Conservation (phyloP, 2,329 filamentous ascomycete species). For the Talaromyces funiculosus region DNA sequence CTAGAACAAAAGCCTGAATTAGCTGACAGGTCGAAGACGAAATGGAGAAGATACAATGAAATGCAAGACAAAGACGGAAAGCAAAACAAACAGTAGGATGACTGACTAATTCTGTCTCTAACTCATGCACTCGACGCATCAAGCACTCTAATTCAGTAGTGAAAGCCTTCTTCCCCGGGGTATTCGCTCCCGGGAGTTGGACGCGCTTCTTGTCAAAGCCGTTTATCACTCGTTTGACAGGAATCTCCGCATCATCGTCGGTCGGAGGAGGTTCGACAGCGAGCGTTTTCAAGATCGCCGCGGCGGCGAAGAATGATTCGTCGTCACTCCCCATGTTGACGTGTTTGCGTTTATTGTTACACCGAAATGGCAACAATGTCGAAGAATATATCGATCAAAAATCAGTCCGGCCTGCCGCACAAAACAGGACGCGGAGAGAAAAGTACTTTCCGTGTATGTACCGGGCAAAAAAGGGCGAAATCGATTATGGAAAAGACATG, state of each 20-base stretch:
- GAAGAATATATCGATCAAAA: not conserved
- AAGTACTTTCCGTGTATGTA: not conserved
- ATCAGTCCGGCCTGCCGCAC: conserved; percentile 2
- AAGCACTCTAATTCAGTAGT: conserved; percentile 80
- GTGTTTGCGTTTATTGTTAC: not conserved
- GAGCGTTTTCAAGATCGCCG: conserved; percentile 40
- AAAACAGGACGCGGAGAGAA: not conserved
- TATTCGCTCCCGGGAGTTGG: conserved; percentile 70
- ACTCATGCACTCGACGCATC: conserved; percentile 67
- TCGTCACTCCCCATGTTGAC: conserved; percentile 44
- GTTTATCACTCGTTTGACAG: conserved; percentile 41
- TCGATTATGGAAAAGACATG: conserved; percentile 5
- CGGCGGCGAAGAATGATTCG: conserved; percentile 42
- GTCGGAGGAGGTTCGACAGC: conserved; percentile 32
- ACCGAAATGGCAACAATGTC: not conserved
- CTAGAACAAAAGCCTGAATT: conserved; percentile 21
- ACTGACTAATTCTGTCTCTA: conserved; percentile 69
- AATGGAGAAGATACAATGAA: not conserved
- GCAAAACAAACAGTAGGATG: conserved; percentile 16
- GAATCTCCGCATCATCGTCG: conserved; percentile 29
- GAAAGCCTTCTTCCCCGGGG: conserved; percentile 67
- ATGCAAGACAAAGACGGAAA: not conserved
- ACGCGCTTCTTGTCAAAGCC: conserved; percentile 51
- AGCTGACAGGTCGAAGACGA: not conserved
- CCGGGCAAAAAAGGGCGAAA: too few relatives aligned